Percentiles rank a stretch among this genome's conserved stretches.
Evolutionary conservation across 2,329 filamentous ascomycete genomes (phyloP).

Genomic region (Dothistroma septosporum): DNA sequence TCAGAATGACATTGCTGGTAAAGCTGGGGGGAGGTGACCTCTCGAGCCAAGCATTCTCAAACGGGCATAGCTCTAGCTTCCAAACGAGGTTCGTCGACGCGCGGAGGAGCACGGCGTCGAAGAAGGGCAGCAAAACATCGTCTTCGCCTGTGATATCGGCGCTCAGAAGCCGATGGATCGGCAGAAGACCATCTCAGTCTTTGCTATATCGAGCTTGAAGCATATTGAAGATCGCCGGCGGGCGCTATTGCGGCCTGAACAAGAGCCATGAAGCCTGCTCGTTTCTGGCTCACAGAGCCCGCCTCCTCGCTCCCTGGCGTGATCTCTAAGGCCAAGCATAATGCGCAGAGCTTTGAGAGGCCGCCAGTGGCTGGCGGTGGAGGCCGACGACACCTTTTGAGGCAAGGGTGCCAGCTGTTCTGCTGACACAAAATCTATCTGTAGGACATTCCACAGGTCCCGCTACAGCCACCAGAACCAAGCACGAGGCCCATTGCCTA

Average conservation of each 20-base stretch:
- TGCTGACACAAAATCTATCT: background rate
- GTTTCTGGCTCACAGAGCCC: slow-evolving; percentile 4
- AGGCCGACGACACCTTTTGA: background rate
- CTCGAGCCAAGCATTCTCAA: background rate
- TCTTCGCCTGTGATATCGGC: slow-evolving; percentile 10
- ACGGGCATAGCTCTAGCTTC: background rate
- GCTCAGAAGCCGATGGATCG: slow-evolving; percentile 13
- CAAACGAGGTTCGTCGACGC: slow-evolving; percentile 5
- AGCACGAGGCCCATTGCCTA: background rate
- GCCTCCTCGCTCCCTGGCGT: slow-evolving; percentile 6
- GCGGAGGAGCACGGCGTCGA: slow-evolving; percentile 3
- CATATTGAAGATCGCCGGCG: slow-evolving; percentile 20
- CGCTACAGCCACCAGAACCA: background rate
- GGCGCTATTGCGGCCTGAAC: slow-evolving; percentile 16
- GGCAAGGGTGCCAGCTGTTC: background rate
- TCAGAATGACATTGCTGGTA: too few species aligned
- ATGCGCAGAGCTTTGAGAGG: background rate
- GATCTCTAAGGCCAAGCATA: slow-evolving; percentile 5
- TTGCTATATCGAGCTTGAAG: slow-evolving; percentile 12
- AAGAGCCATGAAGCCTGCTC: slow-evolving; percentile 11
- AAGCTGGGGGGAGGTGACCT: background rate
- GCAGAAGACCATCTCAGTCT: slow-evolving; percentile 9
- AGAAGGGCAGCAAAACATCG: slow-evolving; percentile 7
- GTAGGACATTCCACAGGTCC: background rate
- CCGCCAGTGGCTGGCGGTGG: background rate